Conservation (phyloP, 495 filamentous ascomycete species). For the Daldinia concentrica region DNA sequence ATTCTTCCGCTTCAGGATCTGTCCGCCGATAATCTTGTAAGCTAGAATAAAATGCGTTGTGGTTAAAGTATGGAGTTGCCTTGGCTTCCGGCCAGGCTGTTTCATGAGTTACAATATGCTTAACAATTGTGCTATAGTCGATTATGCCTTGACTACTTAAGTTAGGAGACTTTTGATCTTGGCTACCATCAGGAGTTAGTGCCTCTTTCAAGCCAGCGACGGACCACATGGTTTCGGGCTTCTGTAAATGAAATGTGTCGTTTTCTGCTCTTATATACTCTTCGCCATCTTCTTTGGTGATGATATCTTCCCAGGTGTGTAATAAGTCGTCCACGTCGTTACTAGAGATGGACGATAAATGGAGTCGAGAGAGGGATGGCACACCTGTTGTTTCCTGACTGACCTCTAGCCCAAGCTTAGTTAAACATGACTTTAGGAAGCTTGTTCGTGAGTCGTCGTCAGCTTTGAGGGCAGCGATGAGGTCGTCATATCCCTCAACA, state of each 20-base stretch:
- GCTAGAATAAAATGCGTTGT: conserved; percentile 79
- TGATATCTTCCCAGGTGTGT: conserved; percentile 70
- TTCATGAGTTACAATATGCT: conserved; percentile 76
- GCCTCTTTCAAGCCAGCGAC: conserved; percentile 49
- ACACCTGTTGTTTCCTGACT: conserved; percentile 72
- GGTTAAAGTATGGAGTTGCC: conserved; percentile 89
- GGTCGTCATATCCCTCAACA: conserved; percentile 69
- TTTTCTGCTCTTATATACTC: conserved; percentile 85
- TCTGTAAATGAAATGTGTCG: conserved; percentile 83
- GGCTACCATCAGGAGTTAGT: conserved; percentile 42
- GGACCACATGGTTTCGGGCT: conserved; percentile 68
- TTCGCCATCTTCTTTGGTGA: conserved; percentile 70
- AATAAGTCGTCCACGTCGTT: conserved; percentile 73
- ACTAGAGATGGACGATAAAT: conserved; percentile 77
- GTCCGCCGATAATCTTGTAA: conserved; percentile 70
- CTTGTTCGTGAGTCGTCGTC: conserved; percentile 75
- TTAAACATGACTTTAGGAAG: conserved; percentile 83
- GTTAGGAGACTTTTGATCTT: conserved; percentile 38
- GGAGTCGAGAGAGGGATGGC: conserved; percentile 85
- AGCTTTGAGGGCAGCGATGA: conserved; percentile 73
- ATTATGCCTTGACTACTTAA: conserved; percentile 65
- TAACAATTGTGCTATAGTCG: conserved; percentile 78
- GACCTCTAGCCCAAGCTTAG: conserved; percentile 83
- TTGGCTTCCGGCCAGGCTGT: conserved; percentile 73
- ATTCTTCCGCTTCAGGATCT: conserved; percentile 64